phyloP scores from a whole-genome alignment of 306 rosid genomes.

The Prunus salicina region DNA sequence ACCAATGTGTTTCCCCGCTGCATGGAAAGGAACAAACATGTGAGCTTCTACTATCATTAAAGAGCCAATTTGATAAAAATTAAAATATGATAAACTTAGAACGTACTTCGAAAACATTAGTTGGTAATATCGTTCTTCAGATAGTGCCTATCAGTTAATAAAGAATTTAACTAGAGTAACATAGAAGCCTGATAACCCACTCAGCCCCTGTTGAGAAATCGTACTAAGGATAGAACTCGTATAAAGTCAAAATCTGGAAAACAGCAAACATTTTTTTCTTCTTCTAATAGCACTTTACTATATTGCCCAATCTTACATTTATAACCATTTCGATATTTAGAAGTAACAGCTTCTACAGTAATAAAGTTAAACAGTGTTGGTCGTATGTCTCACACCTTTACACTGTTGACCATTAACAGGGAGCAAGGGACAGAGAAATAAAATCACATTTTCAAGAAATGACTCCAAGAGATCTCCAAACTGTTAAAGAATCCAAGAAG shows the following conservation, averaged over 20 bases:
- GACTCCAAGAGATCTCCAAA: background rate
- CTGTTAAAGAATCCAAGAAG: background rate
- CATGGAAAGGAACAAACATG: slow-evolving; percentile 20
- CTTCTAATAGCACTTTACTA: background rate
- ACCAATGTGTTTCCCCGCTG: slow-evolving; percentile 94
- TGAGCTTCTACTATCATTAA: slow-evolving; percentile 24
- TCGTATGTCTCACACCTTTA: background rate
- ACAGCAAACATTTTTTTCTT: background rate
- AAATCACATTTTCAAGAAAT: background rate
- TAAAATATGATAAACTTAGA: background rate
- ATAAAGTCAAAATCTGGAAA: background rate
- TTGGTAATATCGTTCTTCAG: background rate
- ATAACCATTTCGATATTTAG: background rate
- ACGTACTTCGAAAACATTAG: background rate
- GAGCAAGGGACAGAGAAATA: background rate
- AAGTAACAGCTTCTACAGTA: background rate
- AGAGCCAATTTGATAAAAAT: slow-evolving; percentile 1
- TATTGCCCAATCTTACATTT: background rate
- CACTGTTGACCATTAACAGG: background rate
- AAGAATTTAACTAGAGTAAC: background rate
- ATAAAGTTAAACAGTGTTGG: background rate
- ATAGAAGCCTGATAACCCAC: background rate
- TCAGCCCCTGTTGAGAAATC: background rate
- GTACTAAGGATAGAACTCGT: background rate
- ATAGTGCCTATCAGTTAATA: background rate